Base-by-base conservation (phyloP, 2,329 filamentous ascomycete genomes). In the Claviceps cyperi region DNA sequence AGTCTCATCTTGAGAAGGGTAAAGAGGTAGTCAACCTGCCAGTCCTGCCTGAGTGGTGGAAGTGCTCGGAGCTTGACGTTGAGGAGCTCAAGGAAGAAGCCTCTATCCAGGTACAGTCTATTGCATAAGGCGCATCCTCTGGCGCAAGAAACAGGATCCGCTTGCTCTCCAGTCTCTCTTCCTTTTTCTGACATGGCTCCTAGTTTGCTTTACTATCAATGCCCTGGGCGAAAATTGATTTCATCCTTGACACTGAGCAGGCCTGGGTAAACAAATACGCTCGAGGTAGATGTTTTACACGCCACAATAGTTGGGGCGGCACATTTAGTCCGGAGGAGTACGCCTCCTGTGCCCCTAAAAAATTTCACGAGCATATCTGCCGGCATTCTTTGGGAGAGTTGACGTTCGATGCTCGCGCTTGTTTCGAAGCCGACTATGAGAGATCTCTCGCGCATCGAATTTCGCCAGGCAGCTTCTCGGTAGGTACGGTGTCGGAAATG, bases 241-340 rank as follows among this genome's bases (percentile, higher is more conserved):
- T 74, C 28, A 66, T 77, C 9, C 64, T 75, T 2, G 64, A 70
- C 41, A 73, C 73, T 8, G 69, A 73, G 57, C 66, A 75, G 47
- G 60, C 64, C 3, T 77, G 73, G 71, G 66, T 66, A 41, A 64
- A 68, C 24, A 64, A 58, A 43, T 60, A 69, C 50, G 67, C 64
- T 7, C 61, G 57, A 5, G 56, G 58, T 37, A 60, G 63, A 13
- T 59, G 59, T 52, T 68, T 65, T 50, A 55, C 65, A 45, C 64
- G 71, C 28, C 28, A 32, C 28, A 32, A 32, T 32, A 32, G 11
- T 9, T 32, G 28, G 28, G 28, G 28, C 9, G 28, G 28, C 28
- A 32, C 8, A 32, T 32, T 9, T 9, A 32, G 9, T 11, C 28
- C 28, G 28, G 28, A 4, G 1, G 28, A 11, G 9, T 1, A 11